phyloP scores from a whole-genome alignment of 805 yeast species.

The Metschnikowia proteae region DNA sequence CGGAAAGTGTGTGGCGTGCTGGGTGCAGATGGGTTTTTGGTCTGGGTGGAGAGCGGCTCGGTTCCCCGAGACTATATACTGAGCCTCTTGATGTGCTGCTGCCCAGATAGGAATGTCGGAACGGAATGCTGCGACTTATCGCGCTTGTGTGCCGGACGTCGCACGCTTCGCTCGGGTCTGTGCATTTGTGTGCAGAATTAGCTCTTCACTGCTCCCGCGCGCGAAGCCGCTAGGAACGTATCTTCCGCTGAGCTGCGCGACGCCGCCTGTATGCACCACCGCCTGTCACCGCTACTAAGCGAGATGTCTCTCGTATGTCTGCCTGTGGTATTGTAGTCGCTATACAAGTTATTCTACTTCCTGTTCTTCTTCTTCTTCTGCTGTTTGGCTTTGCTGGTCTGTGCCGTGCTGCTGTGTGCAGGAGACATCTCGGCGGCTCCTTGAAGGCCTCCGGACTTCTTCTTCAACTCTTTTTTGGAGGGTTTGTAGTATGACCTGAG shows the following conservation, averaged over 20 bases:
- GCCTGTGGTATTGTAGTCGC: not conserved
- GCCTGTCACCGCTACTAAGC: no score
- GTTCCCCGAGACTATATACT: not conserved
- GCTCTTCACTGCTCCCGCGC: no score
- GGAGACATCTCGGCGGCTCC: constrained; percentile 20
- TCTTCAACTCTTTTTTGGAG: constrained; percentile 32
- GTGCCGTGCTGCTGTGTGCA: constrained; percentile 23
- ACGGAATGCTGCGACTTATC: not conserved
- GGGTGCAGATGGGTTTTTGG: not conserved
- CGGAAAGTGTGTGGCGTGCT: not conserved
- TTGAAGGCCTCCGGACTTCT: constrained; percentile 18
- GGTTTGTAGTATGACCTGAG: constrained; percentile 83
- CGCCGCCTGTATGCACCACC: no score
- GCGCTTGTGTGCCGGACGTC: not conserved
- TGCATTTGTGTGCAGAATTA: not conserved
- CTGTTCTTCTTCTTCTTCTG: constrained; percentile 20
- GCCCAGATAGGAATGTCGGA: constrained; percentile 4
- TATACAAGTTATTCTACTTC: constrained; percentile 9
- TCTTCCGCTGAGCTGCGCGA: not conserved
- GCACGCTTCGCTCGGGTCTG: not conserved
- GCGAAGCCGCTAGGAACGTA: not conserved
- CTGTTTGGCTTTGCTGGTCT: constrained; percentile 19
- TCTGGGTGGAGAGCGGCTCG: not conserved
- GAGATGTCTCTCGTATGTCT: no score
- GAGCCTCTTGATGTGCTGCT: not conserved